Conservation (phyloP, 2,329 filamentous ascomycete species). For the Xylariaceae sp. region DNA sequence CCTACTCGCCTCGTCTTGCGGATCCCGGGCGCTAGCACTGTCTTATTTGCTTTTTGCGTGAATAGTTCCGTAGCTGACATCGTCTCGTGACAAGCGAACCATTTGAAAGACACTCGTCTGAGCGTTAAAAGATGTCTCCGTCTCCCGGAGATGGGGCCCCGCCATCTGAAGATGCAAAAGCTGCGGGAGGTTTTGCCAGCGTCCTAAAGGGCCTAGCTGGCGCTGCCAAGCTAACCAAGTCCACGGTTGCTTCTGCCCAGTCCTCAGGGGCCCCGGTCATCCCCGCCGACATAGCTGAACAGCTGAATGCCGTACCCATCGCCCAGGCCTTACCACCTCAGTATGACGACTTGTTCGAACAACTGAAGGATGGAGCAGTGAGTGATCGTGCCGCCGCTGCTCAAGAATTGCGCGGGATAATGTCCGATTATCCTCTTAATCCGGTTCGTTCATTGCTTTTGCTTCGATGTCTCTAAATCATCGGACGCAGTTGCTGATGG, state of each 20-base stretch:
- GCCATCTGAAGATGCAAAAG: slow-evolving; percentile 49
- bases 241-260: slow-evolving; percentile 40
- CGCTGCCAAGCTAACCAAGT: slow-evolving; percentile 47
- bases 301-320: slow-evolving; percentile 39
- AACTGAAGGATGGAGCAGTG: slow-evolving; percentile 47
- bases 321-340: slow-evolving; percentile 44
- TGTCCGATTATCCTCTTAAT: slow-evolving; percentile 54
- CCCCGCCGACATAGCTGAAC: slow-evolving; percentile 40
- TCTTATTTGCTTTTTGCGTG: background rate
- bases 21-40: background rate
- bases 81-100: slow-evolving; percentile 39
- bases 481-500: slow-evolving; percentile 5
- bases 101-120: slow-evolving; percentile 31
- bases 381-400: slow-evolving; percentile 54
- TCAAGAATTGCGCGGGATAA: slow-evolving; percentile 48
- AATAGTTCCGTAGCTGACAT: slow-evolving; percentile 34
- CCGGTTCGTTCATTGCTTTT: slow-evolving; percentile 31
- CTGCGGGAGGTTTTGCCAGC: slow-evolving; percentile 52
- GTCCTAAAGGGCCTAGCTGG: slow-evolving; percentile 59
- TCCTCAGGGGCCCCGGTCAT: slow-evolving; percentile 32
- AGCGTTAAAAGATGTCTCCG: slow-evolving; percentile 52
- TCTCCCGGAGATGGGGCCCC: slow-evolving; percentile 51
- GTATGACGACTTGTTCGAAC: slow-evolving; percentile 50
- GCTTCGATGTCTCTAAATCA: background rate
- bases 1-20: background rate